Conservation (phyloP, 225 moss, liverwort and hornwort genomes). For the Bryum argenteum region DNA sequence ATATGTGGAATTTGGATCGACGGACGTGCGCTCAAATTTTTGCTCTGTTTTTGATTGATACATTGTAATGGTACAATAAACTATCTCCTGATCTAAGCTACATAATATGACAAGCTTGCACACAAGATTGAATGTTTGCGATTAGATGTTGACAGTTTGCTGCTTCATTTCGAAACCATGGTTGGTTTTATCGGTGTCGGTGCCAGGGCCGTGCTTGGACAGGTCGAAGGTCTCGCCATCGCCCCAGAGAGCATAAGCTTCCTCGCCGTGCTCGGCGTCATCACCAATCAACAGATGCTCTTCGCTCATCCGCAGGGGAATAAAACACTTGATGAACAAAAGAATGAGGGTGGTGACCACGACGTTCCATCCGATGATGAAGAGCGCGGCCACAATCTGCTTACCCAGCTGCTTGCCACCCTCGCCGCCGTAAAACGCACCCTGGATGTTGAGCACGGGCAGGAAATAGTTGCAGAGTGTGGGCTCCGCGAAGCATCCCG, state of each 20-base stretch:
- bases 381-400: slow-evolving; percentile 39
- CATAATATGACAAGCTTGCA: not conserved
- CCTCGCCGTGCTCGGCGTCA: slow-evolving; percentile 59
- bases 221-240: slow-evolving; percentile 41
- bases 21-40: no score
- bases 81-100: not conserved
- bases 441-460: slow-evolving; percentile 20
- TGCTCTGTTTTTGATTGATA: not conserved
- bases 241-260: slow-evolving; percentile 53
- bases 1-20: no score
- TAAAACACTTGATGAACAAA: slow-evolving; percentile 20
- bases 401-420: slow-evolving; percentile 53
- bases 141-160: slow-evolving; percentile 2
- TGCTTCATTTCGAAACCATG: slow-evolving; percentile 31
- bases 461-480: slow-evolving; percentile 50
- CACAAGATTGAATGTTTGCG: not conserved
- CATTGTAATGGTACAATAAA: slow-evolving; percentile 12
- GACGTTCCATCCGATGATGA: slow-evolving; percentile 50
- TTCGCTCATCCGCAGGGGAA: slow-evolving; percentile 54
- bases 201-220: slow-evolving; percentile 34
- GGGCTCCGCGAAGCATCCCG: slow-evolving; percentile 49
- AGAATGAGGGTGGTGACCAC: slow-evolving; percentile 47
- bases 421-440: slow-evolving; percentile 47
- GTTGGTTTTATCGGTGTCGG: slow-evolving; percentile 30
- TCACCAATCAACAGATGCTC: slow-evolving; percentile 49